Conservation (phyloP, 108 stramenopile genomes). For the Mayamaea pseudoterrestris region DNA sequence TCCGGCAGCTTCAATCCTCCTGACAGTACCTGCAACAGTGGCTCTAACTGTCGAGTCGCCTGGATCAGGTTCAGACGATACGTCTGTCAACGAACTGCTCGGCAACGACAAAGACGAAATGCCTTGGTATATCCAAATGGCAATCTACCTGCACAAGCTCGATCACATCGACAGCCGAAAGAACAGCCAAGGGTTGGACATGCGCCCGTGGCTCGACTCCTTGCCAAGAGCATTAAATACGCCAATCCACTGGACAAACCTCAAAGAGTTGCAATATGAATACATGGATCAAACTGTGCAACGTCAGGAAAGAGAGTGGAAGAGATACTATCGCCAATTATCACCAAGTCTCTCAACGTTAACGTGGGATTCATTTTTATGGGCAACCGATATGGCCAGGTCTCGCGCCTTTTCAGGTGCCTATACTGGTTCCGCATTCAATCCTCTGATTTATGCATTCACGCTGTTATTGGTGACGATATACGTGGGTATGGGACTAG, state of each 20-base stretch:
- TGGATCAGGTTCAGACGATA: constrained; percentile 32
- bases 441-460: constrained; percentile 64
- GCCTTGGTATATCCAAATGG: constrained; percentile 44
- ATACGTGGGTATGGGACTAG: constrained; percentile 58
- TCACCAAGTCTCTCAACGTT: constrained; percentile 18
- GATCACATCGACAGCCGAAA: neutral
- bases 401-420: constrained; percentile 77
- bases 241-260: constrained; percentile 58
- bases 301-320: constrained; percentile 51
- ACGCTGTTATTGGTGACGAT: constrained; percentile 45
- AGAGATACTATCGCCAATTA: constrained; percentile 23
- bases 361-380: constrained; percentile 59
- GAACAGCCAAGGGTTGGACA: constrained; percentile 10
- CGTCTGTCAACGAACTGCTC: constrained; percentile 5
- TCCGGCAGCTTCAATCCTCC: constrained; percentile 28
- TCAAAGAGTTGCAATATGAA: constrained; percentile 51
- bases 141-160: constrained; percentile 28
- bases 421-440: constrained; percentile 60
- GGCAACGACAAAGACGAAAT: constrained; percentile 11
- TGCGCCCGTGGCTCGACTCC: constrained; percentile 63
- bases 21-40: constrained; percentile 50
- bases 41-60: constrained; percentile 55
- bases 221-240: constrained; percentile 65
- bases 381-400: constrained; percentile 75
- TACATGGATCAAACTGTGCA: constrained; percentile 48